A percentile compares a stretch with the other conserved stretches of the same genome.
phyloP scores from a whole-genome alignment of 305 asterid species.

The Caryopteris hybrid region DNA sequence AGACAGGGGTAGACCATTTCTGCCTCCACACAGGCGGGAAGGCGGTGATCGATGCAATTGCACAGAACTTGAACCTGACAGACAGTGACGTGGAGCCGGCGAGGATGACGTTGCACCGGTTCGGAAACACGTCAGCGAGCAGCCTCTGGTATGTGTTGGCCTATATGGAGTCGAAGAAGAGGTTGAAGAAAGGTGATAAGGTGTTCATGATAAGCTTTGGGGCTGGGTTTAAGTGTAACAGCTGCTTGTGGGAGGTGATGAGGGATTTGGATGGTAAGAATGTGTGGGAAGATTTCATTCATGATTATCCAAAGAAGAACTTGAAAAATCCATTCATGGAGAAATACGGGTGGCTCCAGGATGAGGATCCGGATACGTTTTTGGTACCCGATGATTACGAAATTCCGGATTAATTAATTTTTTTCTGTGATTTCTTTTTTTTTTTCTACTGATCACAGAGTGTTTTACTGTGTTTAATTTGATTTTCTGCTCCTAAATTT shows the following conservation, averaged over 20 bases:
- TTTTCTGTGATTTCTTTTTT: neutral
- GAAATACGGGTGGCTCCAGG: slow-evolving; percentile 65
- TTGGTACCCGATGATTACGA: slow-evolving; percentile 49
- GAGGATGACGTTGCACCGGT: slow-evolving; percentile 81
- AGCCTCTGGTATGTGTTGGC: slow-evolving; percentile 86
- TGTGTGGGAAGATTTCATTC: slow-evolving; percentile 60
- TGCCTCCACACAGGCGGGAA: slow-evolving; percentile 94
- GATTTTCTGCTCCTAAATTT: too few relatives aligned
- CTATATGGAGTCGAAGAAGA: slow-evolving; percentile 73
- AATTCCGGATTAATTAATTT: slow-evolving; percentile 30
- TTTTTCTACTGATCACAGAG: too few relatives aligned
- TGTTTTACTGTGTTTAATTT: too few relatives aligned
- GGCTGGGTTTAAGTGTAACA: slow-evolving; percentile 90
- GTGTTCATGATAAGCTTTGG: slow-evolving; percentile 85
- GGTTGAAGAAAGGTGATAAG: slow-evolving; percentile 68
- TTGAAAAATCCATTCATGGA: slow-evolving; percentile 66
- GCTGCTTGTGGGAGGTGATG: slow-evolving; percentile 82
- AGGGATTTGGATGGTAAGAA: slow-evolving; percentile 52
- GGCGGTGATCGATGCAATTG: slow-evolving; percentile 84
- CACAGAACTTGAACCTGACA: slow-evolving; percentile 35
- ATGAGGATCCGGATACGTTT: slow-evolving; percentile 56
- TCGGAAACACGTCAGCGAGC: slow-evolving; percentile 89
- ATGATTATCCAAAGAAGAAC: slow-evolving; percentile 49
- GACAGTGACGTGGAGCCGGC: slow-evolving; percentile 87
- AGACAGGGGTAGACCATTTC: slow-evolving; percentile 72